Base-by-base conservation (phyloP, 2,329 filamentous ascomycete species). In the Ophiostoma australiae region DNA sequence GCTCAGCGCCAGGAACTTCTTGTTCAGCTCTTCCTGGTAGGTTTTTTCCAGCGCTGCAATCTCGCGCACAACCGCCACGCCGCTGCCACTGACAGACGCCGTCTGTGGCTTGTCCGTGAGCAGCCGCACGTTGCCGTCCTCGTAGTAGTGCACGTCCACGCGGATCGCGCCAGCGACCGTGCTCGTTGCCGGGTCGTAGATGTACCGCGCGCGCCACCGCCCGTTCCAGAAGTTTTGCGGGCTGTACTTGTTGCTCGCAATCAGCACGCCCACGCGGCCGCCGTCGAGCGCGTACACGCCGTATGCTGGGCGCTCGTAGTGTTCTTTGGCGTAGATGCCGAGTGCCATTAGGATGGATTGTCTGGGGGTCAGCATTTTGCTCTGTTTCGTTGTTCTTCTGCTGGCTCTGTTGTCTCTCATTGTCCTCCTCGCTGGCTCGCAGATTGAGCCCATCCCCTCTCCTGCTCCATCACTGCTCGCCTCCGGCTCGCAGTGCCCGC, bases 161-260 rank as follows among this genome's bases (percentile, higher is more conserved):
- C 94, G 93, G 80, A 98, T 89, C 72, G 85, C 89, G 76, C 95
- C 95, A 52, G 89, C 88, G 63, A 98, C 83, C 67, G 84, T 84
- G 74, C 85, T 84, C 1, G 87, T 86, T n/a, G 88, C 83, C 4
- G 93, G 89, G 73, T 90, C 86, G 80, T 91, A 91, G 76, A 91
- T 86, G 83, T 98, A 98, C 70, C 91, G 85, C 67, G 92, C 94
- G 77, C 95, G 91, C 92, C 95, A 99, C 74, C 95, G 93, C 73
- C 95, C 95, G 82, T 97, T 98, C 93, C 95, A 98, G 85, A 93
- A 99, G 85, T 99, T 99, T 79, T 94, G 93, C 8, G 96, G 95
- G 77, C 92, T 97, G 84, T 98, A 98, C 81, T 97, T 97, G 84
- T 95, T 97, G 71, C 94, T 92, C 68, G 97, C 94, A 69, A 97